These are phyloP conservation scores for Didymella sp. DNA, from an alignment of 2,329 filamentous ascomycete species.

Conservation along the genomic window DNA sequence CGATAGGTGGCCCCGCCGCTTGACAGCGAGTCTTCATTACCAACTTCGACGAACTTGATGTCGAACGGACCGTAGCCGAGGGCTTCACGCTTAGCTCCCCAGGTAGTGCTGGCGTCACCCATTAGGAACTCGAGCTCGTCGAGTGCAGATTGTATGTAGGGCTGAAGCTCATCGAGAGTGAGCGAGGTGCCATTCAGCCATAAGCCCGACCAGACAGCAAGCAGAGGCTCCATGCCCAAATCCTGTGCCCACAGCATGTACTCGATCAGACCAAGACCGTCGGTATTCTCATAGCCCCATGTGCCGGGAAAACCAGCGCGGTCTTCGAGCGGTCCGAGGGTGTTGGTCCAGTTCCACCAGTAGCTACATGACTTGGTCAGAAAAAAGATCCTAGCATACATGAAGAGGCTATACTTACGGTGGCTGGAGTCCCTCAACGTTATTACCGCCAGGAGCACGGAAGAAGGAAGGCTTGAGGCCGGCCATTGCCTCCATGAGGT, in stretches of 20 bases:
- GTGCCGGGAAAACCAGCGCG: not conserved
- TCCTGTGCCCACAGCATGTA: not conserved
- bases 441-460: constrained; percentile 1
- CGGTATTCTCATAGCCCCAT: not conserved
- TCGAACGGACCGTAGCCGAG: not conserved
- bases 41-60: not conserved
- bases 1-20: not conserved
- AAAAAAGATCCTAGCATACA: not conserved
- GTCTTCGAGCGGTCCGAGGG: not conserved
- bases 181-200: not conserved
- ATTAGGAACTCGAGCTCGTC: not conserved
- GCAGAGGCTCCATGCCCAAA: not conserved
- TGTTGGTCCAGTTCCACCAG: not conserved
- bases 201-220: not conserved
- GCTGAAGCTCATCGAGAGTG: not conserved
- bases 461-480: constrained; percentile 4
- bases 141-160: not conserved
- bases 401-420: not conserved
- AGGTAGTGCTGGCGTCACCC: not conserved
- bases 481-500: constrained; percentile 1
- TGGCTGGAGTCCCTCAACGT: constrained; percentile 3
- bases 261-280: not conserved
- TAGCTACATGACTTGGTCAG: not conserved
- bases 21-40: not conserved
- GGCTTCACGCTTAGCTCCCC: not conserved